Evolutionary conservation across 1,284 basidiomycete genomes (phyloP), one percentile per base, ranked within the genome.

Genomic region (Ceratobasidium sp.): DNA sequence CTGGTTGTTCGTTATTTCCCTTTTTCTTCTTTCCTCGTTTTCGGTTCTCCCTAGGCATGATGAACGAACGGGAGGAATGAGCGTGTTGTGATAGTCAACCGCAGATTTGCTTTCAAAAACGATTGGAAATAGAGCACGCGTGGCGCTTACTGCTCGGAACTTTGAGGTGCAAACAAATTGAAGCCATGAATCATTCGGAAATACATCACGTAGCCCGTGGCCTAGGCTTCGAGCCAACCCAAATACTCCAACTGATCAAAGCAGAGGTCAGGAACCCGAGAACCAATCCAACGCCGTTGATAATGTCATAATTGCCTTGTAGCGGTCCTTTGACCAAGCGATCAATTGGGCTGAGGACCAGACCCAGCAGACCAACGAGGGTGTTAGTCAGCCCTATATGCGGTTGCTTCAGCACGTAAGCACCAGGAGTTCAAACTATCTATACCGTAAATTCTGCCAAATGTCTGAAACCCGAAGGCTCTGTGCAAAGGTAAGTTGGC

Each of bases 21-120:
- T 90, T 93, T 80, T 90, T 87, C 81, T 90, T 92, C 84, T 91
- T 93, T 25, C 93, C 92, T 82, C 92, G 84, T 83, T 94, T 93
- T 77, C 92, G 85, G 81, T 90, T 86, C 82, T 94, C 93, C 80
- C 89, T 87, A 29, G 92, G 92, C 92, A 94, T 92, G 34, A n/a
- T 46, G 61, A 19, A 59, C n/a, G 46, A n/a, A 56, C 37, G 40
- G 19, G 22, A 37, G 17, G 25, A 37, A 34, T 44, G 37, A 22
- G n/a, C 29, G 59, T 62, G 19, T 76, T 6, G 51, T 49, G 37
- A 25, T 13, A 11, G 64, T n/a, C 64, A 66, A 66, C 40, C 64
- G 19, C 25, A 46, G 57, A 59, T n/a, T 25, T 37, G 68, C n/a
- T n/a, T 11, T 34, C 46, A 68, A 56, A 68, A 68, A 34, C n/a